Conservation (phyloP, 352 stramenopile species). For the Phytophthora rubi region DNA sequence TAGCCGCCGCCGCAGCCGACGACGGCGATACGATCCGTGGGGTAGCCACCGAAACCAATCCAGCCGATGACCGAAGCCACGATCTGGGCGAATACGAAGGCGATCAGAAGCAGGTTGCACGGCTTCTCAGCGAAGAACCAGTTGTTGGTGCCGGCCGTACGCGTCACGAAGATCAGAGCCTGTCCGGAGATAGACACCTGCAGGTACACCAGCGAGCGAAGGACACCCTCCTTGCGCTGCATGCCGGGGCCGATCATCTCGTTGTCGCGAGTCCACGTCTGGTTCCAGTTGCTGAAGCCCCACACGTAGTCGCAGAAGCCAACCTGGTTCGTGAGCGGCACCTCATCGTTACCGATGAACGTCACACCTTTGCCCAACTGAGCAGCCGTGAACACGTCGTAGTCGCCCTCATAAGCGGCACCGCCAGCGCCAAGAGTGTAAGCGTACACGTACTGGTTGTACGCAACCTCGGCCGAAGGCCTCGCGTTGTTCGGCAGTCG, state of each 20-base stretch:
- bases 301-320: slow-evolving; percentile 74
- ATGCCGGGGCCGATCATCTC: slow-evolving; percentile 66
- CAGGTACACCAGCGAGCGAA: slow-evolving; percentile 72
- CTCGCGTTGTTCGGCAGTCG: slow-evolving; percentile 44
- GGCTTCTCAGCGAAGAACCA: slow-evolving; percentile 79
- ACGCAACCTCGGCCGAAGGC: slow-evolving; percentile 48
- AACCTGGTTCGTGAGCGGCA: slow-evolving; percentile 71
- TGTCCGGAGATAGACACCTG: slow-evolving; percentile 81
- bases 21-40: slow-evolving; percentile 63
- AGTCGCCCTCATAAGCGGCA: slow-evolving; percentile 35
- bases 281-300: slow-evolving; percentile 75
- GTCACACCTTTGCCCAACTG: slow-evolving; percentile 53
- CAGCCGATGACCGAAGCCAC: slow-evolving; percentile 70
- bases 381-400: slow-evolving; percentile 54
- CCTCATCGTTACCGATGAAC: slow-evolving; percentile 64
- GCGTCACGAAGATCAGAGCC: slow-evolving; percentile 79
- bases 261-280: slow-evolving; percentile 68
- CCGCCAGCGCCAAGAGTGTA: slow-evolving; percentile 55
- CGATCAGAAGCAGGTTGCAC: slow-evolving; percentile 66
- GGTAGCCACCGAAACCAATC: slow-evolving; percentile 75
- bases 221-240: slow-evolving; percentile 72
- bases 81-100: slow-evolving; percentile 74
- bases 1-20: slow-evolving; percentile 62
- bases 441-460: slow-evolving; percentile 66
- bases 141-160: slow-evolving; percentile 75